Conservation (phyloP, 2,329 filamentous ascomycete genomes). For the Aphanoascus verrucosus region DNA sequence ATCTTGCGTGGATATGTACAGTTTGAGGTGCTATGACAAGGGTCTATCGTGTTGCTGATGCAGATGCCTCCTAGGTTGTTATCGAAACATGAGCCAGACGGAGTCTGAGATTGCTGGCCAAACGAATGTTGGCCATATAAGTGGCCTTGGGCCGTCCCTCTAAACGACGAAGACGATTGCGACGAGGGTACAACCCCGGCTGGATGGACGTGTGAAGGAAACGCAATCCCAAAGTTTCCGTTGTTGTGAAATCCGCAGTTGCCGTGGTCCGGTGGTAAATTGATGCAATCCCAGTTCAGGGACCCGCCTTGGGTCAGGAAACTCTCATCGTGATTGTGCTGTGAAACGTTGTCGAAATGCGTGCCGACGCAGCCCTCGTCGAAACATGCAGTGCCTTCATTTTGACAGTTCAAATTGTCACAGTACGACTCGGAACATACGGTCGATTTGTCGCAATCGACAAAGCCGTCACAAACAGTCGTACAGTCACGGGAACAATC, state of each 20-base stretch:
- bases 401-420: constrained; percentile 22
- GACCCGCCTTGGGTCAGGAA: constrained; percentile 7
- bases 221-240: not conserved
- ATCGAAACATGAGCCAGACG: not conserved
- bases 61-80: constrained; percentile 5
- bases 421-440: constrained; percentile 29
- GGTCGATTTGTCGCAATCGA: constrained; percentile 31
- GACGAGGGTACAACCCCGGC: not conserved
- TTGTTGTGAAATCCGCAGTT: constrained; percentile 7
- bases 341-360: constrained; percentile 3
- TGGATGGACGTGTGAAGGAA: constrained; percentile 6
- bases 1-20: not conserved
- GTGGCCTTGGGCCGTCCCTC: constrained; percentile 1
- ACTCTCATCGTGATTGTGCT: not conserved
- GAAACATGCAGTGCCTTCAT: constrained; percentile 29
- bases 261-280: not conserved
- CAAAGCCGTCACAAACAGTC: constrained; percentile 34
- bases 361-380: constrained; percentile 24
- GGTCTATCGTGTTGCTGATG: constrained; percentile 2
- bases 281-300: constrained; percentile 12
- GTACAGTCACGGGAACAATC: constrained; percentile 30
- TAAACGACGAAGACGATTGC: not conserved
- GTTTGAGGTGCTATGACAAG: not conserved
- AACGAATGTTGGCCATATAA: constrained; percentile 3
- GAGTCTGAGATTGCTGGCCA: not conserved